Percentiles rank a stretch among this genome's conserved stretches.
phyloP scores from a whole-genome alignment of 2,329 filamentous ascomycete genomes.

The Mariannaea sp. region DNA sequence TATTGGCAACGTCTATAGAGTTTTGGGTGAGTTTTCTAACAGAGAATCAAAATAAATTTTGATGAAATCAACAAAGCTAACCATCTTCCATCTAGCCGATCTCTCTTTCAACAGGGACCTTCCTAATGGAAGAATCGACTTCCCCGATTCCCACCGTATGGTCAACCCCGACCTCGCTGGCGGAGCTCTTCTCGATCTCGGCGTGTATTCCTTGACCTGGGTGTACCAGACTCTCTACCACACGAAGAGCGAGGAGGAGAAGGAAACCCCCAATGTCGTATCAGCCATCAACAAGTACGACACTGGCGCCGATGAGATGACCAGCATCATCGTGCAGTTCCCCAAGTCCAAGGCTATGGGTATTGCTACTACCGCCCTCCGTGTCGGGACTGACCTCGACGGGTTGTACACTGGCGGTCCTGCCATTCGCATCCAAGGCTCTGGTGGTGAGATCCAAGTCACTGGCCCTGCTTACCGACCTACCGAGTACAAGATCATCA shows the following conservation, averaged over 20 bases:
- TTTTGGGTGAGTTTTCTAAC: conserved; percentile 49
- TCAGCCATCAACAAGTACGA: conserved; percentile 73
- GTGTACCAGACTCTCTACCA: conserved; percentile 89
- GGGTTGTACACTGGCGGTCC: conserved; percentile 63
- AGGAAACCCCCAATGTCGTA: conserved; percentile 70
- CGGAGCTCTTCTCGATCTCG: conserved; percentile 81
- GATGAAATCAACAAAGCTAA: conserved; percentile 15
- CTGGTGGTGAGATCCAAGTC: conserved; percentile 82
- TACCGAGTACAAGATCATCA: conserved; percentile 66
- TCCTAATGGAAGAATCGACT: conserved; percentile 61
- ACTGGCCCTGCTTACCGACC: conserved; percentile 73
- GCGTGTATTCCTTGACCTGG: conserved; percentile 90
- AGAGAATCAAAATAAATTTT: background rate
- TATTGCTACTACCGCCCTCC: conserved; percentile 70
- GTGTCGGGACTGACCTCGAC: conserved; percentile 66
- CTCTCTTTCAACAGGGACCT: conserved; percentile 64
- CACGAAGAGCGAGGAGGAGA: conserved; percentile 68
- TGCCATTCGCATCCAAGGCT: conserved; percentile 78
- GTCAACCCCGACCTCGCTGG: conserved; percentile 83
- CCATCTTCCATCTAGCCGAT: conserved; percentile 50
- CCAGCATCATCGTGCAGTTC: conserved; percentile 79
- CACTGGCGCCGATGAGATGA: conserved; percentile 77
- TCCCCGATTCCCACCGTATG: conserved; percentile 71
- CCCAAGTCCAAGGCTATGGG: conserved; percentile 71
- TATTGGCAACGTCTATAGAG: conserved; percentile 66